Conservation (phyloP, 163 green algal genomes). For the Coccomyxa subellipsoidea region DNA sequence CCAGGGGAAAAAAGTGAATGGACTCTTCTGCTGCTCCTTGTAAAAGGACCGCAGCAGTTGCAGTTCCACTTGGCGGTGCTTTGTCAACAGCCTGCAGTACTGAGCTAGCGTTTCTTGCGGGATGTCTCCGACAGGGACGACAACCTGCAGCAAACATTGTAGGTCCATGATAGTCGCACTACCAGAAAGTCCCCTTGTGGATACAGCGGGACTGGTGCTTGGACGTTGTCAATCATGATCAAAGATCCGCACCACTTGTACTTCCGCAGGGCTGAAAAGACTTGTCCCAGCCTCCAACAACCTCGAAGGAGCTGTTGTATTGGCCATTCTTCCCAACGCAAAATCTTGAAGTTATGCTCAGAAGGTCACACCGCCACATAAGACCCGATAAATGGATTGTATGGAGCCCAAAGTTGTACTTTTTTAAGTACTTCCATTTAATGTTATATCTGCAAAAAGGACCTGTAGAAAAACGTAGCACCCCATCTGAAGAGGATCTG, state of each 20-base stretch:
- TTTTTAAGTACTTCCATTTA: too few species aligned
- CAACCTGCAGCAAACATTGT: conserved; percentile 44
- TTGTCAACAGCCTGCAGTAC: conserved; percentile 56
- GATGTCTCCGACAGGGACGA: conserved; percentile 67
- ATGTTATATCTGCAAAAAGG: too few species aligned
- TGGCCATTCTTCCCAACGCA: neutral
- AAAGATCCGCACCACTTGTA: conserved; percentile 53
- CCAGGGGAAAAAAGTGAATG: conserved; percentile 75
- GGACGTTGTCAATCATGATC: neutral
- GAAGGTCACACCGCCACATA: too few species aligned
- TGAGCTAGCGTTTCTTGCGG: conserved; percentile 51
- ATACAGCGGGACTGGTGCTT: too few species aligned
- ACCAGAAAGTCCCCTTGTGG: neutral
- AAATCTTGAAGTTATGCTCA: neutral
- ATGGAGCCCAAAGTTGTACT: too few species aligned
- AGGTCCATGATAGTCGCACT: neutral
- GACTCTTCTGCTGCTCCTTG: conserved; percentile 61
- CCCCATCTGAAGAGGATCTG: too few species aligned
- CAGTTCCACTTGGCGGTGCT: conserved; percentile 58
- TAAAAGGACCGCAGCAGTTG: conserved; percentile 60
- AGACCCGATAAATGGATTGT: too few species aligned
- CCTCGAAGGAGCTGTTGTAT: neutral
- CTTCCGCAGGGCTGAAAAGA: conserved; percentile 57
- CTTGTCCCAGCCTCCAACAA: conserved; percentile 53
- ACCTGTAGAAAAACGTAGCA: too few species aligned